Base-by-base conservation (phyloP, 2,329 filamentous ascomycete genomes). In the Laburnicola sp. region DNA sequence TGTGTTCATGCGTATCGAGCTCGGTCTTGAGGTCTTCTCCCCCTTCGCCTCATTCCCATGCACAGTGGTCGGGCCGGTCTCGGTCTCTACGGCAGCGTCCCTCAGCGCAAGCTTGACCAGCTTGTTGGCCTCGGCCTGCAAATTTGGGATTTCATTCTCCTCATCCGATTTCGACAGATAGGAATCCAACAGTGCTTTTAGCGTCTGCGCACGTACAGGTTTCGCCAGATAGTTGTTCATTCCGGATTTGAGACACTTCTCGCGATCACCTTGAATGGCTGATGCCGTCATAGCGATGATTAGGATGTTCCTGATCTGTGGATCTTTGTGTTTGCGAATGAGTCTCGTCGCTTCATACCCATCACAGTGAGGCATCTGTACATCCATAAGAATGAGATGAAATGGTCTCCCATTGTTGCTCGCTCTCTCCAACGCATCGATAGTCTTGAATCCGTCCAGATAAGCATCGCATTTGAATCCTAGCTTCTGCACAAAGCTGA, bases 221-320 rank as follows among this genome's bases (percentile, higher is more conserved):
- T 97, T 97, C 11, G 93, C 91, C 1, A 97, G 82, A 65, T 97
- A 97, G 66, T 97, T 94, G 72, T 97, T 96, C 93, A 97, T 97
- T 0, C 93, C 93, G 1, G 91, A 90, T 43, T 91, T 90, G n/a
- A 97, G 77, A 62, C 93, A 97, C 75, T 96, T 97, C 70, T 97
- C 93, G 41, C 92, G 82, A 69, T 97, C 93, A 16, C 93, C 93
- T 69, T 94, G 89, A 54, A 97, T 97, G 2, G 93, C 93, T 25
- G 87, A 92, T 1, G 93, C 93, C 1, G 93, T 97, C 93, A 97
- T 97, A 48, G 93, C 93, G 62, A 97, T 97, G 42, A 97, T 89
- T n/a, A 97, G 78, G 1, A 95, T 84, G 58, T 89, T 86, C 45
- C 89, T 82, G 8, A 97, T 90, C 6, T 83, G 82, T 31, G 91